phyloP scores from a whole-genome alignment of 2,329 filamentous ascomycete genomes.

The Cladophialophora psammophila region DNA sequence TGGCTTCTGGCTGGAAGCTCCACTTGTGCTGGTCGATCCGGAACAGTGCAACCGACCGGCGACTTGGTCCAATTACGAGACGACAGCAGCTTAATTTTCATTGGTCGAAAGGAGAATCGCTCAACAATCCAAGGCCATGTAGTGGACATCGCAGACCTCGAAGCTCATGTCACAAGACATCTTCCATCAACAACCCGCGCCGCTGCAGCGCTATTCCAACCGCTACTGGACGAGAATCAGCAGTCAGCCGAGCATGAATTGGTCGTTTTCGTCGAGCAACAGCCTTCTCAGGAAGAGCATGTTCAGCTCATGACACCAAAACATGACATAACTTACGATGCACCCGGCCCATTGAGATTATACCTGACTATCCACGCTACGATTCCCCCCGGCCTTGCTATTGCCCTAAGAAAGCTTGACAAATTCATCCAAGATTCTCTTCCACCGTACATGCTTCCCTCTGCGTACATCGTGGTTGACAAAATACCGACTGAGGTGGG shows the following conservation, averaged over 20 bases:
- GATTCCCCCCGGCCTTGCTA: constrained; percentile 42
- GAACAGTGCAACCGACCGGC: constrained; percentile 44
- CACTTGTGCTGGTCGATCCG: constrained; percentile 43
- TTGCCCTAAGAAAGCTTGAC: constrained; percentile 49
- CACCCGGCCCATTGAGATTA: constrained; percentile 29
- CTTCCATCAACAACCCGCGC: constrained; percentile 35
- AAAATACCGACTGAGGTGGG: constrained; percentile 31
- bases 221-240: constrained; percentile 45
- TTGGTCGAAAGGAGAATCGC: constrained; percentile 47
- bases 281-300: constrained; percentile 32
- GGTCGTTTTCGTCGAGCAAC: constrained; percentile 6
- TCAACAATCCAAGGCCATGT: constrained; percentile 12
- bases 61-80: constrained; percentile 45
- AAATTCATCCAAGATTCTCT: constrained; percentile 53
- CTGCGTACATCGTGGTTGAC: constrained; percentile 53
- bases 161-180: constrained; percentile 48
- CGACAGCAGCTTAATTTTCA: constrained; percentile 43
- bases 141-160: constrained; percentile 49
- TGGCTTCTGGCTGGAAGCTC: constrained; percentile 50
- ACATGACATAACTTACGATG: constrained; percentile 36
- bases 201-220: not conserved
- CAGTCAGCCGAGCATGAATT: constrained; percentile 1
- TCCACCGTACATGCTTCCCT: constrained; percentile 59
- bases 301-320: constrained; percentile 44
- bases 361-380: constrained; percentile 38